Base-by-base conservation (phyloP, 2,329 filamentous ascomycete species). In the Coniochaeta sp. region DNA sequence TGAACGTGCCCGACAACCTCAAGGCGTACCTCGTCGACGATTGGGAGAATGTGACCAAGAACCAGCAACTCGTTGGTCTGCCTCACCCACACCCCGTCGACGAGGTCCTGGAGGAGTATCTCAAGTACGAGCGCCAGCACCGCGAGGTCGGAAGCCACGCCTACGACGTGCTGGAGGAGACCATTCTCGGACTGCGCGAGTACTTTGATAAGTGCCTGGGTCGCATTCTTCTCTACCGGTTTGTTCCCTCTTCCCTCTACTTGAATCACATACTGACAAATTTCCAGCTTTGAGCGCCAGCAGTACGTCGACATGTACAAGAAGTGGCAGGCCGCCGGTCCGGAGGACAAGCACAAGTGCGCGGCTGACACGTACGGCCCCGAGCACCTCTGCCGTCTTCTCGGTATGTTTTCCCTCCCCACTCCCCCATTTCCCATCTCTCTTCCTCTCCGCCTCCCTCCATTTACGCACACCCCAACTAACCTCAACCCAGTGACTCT, bases 11-110 rank as follows among this genome's bases (percentile, higher is more conserved):
- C 0, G 94, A 97, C 64, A 83, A 87, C 58, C 78, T 99, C 58
- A 96, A 97, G 73, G 89, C 88, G 14, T 79, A 95, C 56, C 82
- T 99, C 3, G 94, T 99, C 20, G 94, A 99, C 65, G 94, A 99
- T 67, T 99, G 94, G 94, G 94, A 99, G 69, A 95, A 96, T 61
- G 85, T 99, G 55, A 99, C 94, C 52, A 97, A 96, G 72, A 94
- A 95, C 65, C 83, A 90, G 60, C 89, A 92, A 64, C 83, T 97
- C 4, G 89, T 96, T 28, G 85, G 89, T 1, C 76, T 99, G 14
- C 94, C 94, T 0, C 85, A 90, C 46, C 75, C 78, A 26, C 81
- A 86, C 49, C 83, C 92, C 1, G 89, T 94, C 54, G 82, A 80
- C 57, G 73, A 82, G 57, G 89, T 99, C 55, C 73, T 99, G 14